phyloP scores from a whole-genome alignment of 192 early-diverging fungal species.

The Coemansia sp. region DNA sequence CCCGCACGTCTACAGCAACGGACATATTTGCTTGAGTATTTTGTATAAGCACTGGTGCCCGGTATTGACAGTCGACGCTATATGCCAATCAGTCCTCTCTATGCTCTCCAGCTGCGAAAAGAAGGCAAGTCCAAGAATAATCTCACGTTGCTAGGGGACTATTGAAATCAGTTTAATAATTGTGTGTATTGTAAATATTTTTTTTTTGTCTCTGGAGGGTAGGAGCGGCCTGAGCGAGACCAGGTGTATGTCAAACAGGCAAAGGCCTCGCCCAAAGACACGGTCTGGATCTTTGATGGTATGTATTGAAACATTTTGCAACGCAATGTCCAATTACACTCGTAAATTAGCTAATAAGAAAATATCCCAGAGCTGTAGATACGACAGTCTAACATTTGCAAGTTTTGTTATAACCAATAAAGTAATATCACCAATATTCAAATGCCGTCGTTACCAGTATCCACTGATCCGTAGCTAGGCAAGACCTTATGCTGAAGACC shows the following conservation, averaged over 20 bases:
- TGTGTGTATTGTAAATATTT: not conserved
- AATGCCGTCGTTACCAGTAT: not conserved
- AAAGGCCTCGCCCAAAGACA: constrained; percentile 46
- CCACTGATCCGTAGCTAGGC: constrained; percentile 23
- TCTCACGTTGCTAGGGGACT: not conserved
- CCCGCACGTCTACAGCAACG: constrained; percentile 87
- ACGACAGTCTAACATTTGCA: not conserved
- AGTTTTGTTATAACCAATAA: not conserved
- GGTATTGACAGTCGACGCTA: constrained; percentile 84
- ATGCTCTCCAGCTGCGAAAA: constrained; percentile 88
- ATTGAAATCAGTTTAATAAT: not conserved
- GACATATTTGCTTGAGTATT: constrained; percentile 97
- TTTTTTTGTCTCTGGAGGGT: not conserved
- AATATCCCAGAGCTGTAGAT: constrained; percentile 1
- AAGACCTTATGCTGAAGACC: constrained; percentile 9
- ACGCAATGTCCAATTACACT: not conserved
- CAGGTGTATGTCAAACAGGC: constrained; percentile 43
- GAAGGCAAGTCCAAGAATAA: constrained; percentile 56
- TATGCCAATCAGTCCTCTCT: constrained; percentile 88
- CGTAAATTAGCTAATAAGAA: not conserved
- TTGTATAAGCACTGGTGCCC: constrained; percentile 94
- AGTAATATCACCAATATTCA: not conserved
- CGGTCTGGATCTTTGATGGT: constrained; percentile 56
- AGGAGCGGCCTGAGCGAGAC: constrained; percentile 41
- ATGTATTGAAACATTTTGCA: constrained; percentile 12